These are phyloP conservation scores for Melocanna baccifera DNA, from an alignment of 176 grass and related monocot genomes.

Conservation along the genomic window DNA sequence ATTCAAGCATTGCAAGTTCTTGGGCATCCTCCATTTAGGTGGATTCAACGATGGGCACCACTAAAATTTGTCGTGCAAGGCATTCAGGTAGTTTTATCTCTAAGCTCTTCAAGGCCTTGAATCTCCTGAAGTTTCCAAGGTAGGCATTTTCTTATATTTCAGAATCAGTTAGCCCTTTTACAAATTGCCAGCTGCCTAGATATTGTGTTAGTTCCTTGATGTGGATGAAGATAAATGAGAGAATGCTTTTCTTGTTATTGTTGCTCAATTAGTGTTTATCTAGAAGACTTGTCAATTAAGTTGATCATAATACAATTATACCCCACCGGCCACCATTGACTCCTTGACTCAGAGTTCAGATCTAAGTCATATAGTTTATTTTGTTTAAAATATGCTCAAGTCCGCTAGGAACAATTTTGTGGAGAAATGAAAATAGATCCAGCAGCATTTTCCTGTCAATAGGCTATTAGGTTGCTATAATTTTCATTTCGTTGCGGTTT, in stretches of 20 bases:
- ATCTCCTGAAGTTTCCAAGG: background rate
- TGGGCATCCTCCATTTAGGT: too few species aligned
- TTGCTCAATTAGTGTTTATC: background rate
- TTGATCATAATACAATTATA: slow-evolving; percentile 1
- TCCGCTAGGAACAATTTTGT: background rate
- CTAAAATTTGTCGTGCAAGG: too few species aligned
- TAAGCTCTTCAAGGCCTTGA: background rate
- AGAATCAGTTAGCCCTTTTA: background rate
- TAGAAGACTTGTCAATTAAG: background rate
- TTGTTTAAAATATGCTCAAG: background rate
- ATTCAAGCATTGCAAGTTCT: too few species aligned
- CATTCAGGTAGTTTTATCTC: too few species aligned
- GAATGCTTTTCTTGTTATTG: background rate
- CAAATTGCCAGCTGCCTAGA: background rate
- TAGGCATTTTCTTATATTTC: background rate
- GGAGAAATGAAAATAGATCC: background rate
- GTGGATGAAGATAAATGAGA: background rate
- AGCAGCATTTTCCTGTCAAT: background rate
- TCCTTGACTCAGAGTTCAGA: background rate
- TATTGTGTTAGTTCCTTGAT: slow-evolving; percentile 15
- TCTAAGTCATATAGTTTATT: background rate
- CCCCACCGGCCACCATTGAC: background rate
- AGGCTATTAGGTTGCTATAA: background rate
- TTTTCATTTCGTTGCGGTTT: background rate
- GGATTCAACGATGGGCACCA: too few species aligned